Evolutionary conservation across 2,329 filamentous ascomycete species (phyloP), one percentile per base, ranked within the genome.

Genomic region (Penicillium sp.): DNA sequence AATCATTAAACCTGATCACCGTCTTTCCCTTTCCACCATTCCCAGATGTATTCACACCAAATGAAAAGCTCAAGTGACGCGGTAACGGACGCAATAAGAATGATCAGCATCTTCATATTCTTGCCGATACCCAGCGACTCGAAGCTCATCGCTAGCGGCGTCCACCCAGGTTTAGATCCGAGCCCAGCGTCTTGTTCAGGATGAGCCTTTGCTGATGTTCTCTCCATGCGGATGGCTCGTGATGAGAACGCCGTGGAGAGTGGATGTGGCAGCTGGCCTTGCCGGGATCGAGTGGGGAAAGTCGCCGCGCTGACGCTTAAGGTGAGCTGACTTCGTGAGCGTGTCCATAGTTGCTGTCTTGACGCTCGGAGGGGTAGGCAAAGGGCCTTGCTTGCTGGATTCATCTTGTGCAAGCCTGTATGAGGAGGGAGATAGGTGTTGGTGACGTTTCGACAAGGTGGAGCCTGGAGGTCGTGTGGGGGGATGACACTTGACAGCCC

Each of bases 21-120:
- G 15, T 62, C 54, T 14, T 54, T 35, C 0, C 42, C 54, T 14
- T 57, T 59, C 57, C 57, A 62, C 60, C 60, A 62, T 3, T 54
- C 39, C 60, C 60, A 62, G n/a, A 50, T 42, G n/a, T 49, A 43
- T 41, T 58, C 54, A 8, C 60, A 51, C 49, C 52, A 62, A 14
- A 53, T 50, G 14, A 62, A 52, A n/a, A 53, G 35, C 35, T 62
- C 57, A 5, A 60, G 34, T 2, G 39, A 12, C 7, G 53, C 60
- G 14, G 54, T 53, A 11, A 55, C 39, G 1, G 22, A 22, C 4
- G 59, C 12, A 14, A 62, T 37, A 12, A 52, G 34, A 15, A 62
- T 35, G 5, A 62, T 20, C 1, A 62, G 35, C 8, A 41, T 39
- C 50, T 60, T 53, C 22, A 39, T 39, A 15, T 60, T 62, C 17